Percentiles rank a stretch among this genome's conserved stretches.
Conservation (phyloP, 2,329 filamentous ascomycete species). For the Colletotrichum phormii region DNA sequence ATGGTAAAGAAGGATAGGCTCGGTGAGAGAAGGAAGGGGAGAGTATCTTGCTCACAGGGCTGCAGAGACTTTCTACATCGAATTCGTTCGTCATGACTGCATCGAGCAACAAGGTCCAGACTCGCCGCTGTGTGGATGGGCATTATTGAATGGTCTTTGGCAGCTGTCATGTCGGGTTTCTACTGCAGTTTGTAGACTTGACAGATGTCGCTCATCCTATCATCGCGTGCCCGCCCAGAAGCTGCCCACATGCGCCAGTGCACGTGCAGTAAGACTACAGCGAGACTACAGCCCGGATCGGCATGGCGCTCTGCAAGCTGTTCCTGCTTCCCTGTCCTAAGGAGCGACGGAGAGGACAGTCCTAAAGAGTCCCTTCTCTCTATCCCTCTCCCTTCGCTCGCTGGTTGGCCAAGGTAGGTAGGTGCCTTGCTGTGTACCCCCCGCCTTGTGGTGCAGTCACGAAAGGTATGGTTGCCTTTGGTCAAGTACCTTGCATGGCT, state of each 20-base stretch:
- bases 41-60: conserved; percentile 14
- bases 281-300: neutral
- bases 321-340: conserved; percentile 21
- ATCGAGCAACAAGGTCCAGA: neutral
- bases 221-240: conserved; percentile 2
- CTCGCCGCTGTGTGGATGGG: neutral
- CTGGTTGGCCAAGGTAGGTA: neutral
- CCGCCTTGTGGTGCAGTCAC: conserved; percentile 1
- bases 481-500: conserved; percentile 29
- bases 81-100: conserved; percentile 2
- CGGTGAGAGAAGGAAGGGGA: neutral
- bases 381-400: neutral
- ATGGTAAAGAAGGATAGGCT: neutral
- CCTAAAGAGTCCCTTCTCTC: conserved; percentile 7
- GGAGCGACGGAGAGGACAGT: neutral
- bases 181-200: neutral
- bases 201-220: neutral
- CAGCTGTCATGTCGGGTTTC: conserved; percentile 12
- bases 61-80: conserved; percentile 5
- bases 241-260: neutral
- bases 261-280: neutral
- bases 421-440: neutral
- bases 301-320: conserved; percentile 19
- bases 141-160: conserved; percentile 5
- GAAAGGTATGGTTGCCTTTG: conserved; percentile 25